A percentile compares a stretch with the other conserved stretches of the same genome.
These are phyloP conservation scores for Solanum bukasovii DNA, from an alignment of 257 asterid genomes.

Conservation along the genomic window DNA sequence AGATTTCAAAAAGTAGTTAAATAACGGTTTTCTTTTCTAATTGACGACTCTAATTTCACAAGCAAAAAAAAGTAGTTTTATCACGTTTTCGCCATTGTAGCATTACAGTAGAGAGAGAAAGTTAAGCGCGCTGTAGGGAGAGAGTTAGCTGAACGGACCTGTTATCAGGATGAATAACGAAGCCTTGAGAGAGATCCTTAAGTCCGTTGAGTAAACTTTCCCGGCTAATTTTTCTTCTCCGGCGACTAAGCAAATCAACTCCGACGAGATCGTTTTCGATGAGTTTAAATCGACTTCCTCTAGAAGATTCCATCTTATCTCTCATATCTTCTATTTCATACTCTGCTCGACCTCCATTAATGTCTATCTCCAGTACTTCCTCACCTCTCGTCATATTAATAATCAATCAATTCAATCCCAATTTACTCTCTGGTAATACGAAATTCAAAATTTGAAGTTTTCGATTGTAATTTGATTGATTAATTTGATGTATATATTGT, in stretches of 20 bases:
- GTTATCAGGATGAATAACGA: conserved; percentile 10
- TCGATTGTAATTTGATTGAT: not conserved
- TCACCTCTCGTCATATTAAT: not conserved
- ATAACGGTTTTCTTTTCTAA: not conserved
- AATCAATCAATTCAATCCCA: not conserved
- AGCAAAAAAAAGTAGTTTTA: not conserved
- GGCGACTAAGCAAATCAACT: not conserved
- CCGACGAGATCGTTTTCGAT: not conserved
- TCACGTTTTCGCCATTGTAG: not conserved
- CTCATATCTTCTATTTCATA: not conserved
- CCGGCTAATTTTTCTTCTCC: not conserved
- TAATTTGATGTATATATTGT: not conserved
- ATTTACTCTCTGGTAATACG: not conserved
- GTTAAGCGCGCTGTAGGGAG: not conserved
- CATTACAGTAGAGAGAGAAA: not conserved
- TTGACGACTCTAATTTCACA: not conserved
- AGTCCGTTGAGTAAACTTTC: not conserved
- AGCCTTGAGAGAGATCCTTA: not conserved
- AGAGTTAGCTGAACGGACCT: not conserved
- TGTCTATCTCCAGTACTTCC: not conserved
- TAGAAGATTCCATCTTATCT: conserved; percentile 13
- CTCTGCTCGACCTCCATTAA: not conserved
- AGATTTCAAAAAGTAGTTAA: not conserved
- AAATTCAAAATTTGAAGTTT: not conserved
- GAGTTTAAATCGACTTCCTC: conserved; percentile 19